These are phyloP conservation scores for Heterobasidion occidentale DNA, from an alignment of 1,284 basidiomycete species.

Conservation along the genomic window DNA sequence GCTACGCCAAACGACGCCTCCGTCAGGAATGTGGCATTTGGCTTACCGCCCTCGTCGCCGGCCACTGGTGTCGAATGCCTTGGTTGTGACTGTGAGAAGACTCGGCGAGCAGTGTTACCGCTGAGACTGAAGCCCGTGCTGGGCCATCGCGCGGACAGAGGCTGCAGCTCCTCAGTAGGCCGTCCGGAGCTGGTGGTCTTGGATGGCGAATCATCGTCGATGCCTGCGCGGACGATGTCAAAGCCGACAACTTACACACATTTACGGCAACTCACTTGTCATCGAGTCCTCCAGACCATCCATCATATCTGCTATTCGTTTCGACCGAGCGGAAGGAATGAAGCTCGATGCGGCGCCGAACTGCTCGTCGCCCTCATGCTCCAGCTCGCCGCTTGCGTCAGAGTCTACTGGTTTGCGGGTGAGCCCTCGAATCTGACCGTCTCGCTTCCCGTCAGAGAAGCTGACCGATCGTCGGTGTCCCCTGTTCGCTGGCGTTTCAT, in stretches of 20 bases:
- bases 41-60: conserved; percentile 20
- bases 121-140: conserved; percentile 14
- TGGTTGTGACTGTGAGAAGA: neutral
- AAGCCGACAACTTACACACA: neutral
- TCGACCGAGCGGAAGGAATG: conserved; percentile 62
- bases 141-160: conserved; percentile 32
- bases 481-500: conserved; percentile 41
- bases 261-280: neutral
- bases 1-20: conserved; percentile 94
- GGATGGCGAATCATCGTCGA: conserved; percentile 56
- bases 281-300: conserved; percentile 48
- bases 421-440: conserved; percentile 75
- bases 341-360: conserved; percentile 13
- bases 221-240: conserved; percentile 19
- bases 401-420: conserved; percentile 30
- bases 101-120: conserved; percentile 2
- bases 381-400: conserved; percentile 14
- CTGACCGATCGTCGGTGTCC: conserved; percentile 76
- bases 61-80: conserved; percentile 16
- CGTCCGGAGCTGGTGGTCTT: conserved; percentile 41
- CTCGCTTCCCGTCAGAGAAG: conserved; percentile 86
- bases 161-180: conserved; percentile 34
- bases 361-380: conserved; percentile 10
- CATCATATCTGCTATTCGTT: conserved; percentile 74
- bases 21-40: conserved; percentile 79